A percentile compares a stretch with the other conserved stretches of the same genome.
Conservation (phyloP, 441 rosid genomes). For the Gossypium trilobum region DNA sequence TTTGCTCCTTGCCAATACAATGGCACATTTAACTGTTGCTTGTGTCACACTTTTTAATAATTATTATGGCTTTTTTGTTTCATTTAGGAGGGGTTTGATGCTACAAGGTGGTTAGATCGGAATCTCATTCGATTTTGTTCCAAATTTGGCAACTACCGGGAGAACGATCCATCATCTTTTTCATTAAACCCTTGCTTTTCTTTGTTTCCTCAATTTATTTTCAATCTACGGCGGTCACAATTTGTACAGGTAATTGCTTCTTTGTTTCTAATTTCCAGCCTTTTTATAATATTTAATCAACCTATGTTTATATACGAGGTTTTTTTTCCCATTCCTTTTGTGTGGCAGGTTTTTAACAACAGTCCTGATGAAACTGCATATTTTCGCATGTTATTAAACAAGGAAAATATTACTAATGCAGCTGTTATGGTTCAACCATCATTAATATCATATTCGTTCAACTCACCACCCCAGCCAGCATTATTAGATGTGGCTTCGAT, state of each 20-base stretch:
- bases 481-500: slow-evolving; percentile 95
- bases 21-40: not conserved
- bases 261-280: slow-evolving; percentile 8
- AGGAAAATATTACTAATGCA: slow-evolving; percentile 84
- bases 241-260: slow-evolving; percentile 71
- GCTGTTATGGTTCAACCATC: slow-evolving; percentile 99
- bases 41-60: not conserved
- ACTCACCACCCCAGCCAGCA: slow-evolving; percentile 75
- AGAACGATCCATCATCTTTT: slow-evolving; percentile 91
- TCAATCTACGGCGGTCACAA: slow-evolving; percentile 88
- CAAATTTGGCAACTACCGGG: slow-evolving; percentile 86
- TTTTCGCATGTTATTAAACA: slow-evolving; percentile 85
- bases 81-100: slow-evolving; percentile 92
- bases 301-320: not conserved
- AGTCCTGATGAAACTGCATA: slow-evolving; percentile 99
- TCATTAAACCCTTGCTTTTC: slow-evolving; percentile 81
- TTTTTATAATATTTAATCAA: slow-evolving; percentile 7
- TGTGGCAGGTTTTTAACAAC: slow-evolving; percentile 78
- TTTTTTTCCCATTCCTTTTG: not conserved
- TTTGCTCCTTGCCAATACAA: not conserved
- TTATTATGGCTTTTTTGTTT: slow-evolving; percentile 11
- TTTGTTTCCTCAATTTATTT: slow-evolving; percentile 94
- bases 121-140: slow-evolving; percentile 88
- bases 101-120: slow-evolving; percentile 96
- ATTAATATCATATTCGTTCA: slow-evolving; percentile 70